Evolutionary conservation across 495 filamentous ascomycete genomes (phyloP).

Genomic region (Hypoxylon cercidicola): DNA sequence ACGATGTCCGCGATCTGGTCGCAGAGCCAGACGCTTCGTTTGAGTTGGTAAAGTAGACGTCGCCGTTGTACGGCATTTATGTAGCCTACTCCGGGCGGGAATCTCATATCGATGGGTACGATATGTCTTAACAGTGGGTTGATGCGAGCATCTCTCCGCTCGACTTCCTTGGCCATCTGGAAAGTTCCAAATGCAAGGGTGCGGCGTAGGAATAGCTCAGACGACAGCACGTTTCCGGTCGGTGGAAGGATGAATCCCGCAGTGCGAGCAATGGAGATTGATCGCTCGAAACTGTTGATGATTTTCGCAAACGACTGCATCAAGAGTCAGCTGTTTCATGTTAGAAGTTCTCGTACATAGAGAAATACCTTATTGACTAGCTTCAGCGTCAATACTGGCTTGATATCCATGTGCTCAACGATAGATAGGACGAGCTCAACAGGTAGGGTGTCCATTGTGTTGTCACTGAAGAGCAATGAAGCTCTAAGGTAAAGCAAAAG

Average conservation of each 20-base stretch:
- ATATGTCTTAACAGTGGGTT: slow-evolving; percentile 26
- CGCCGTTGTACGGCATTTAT: slow-evolving; percentile 8
- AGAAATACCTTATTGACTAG: slow-evolving; percentile 30
- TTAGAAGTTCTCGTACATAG: background rate
- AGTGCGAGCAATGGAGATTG: slow-evolving; percentile 27
- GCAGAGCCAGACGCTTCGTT: slow-evolving; percentile 29
- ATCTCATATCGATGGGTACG: background rate
- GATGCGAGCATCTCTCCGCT: slow-evolving; percentile 33
- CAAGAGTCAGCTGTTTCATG: background rate
- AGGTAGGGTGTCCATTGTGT: slow-evolving; percentile 8
- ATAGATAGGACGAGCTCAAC: slow-evolving; percentile 43
- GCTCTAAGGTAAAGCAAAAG: background rate
- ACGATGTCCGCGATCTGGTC: slow-evolving; percentile 33
- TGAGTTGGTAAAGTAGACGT: slow-evolving; percentile 12
- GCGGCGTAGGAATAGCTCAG: slow-evolving; percentile 21
- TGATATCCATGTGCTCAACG: slow-evolving; percentile 38
- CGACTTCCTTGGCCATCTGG: slow-evolving; percentile 39
- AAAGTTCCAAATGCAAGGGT: slow-evolving; percentile 30
- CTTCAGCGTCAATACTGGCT: slow-evolving; percentile 30
- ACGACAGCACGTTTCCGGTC: slow-evolving; percentile 36
- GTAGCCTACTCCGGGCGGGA: background rate
- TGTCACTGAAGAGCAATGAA: background rate
- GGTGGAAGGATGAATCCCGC: slow-evolving; percentile 15
- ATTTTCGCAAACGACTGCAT: slow-evolving; percentile 7
- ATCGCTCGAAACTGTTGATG: slow-evolving; percentile 35